Evolutionary conservation across 108 stramenopile genomes (phyloP).

Genomic region (Skeletonema menzelii): DNA sequence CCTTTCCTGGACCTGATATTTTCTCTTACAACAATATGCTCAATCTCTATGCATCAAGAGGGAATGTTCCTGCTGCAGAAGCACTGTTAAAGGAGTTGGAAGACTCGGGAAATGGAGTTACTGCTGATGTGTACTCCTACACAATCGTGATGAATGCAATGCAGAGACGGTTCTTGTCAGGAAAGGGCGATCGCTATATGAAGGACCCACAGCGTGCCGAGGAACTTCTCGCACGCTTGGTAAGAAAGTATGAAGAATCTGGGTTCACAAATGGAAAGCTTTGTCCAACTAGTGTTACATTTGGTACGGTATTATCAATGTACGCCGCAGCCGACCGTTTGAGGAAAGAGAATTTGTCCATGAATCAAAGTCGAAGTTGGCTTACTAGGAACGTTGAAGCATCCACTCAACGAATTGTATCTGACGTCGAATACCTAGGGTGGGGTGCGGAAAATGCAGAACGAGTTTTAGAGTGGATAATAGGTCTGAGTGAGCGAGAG

Average conservation of each 20-base stretch:
- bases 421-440: slow-evolving; percentile 14
- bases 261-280: slow-evolving; percentile 13
- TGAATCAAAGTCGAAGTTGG: slow-evolving; percentile 23
- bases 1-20: slow-evolving; percentile 32
- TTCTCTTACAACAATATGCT: slow-evolving; percentile 55
- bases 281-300: slow-evolving; percentile 34
- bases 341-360: neutral
- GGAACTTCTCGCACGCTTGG: slow-evolving; percentile 23
- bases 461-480: slow-evolving; percentile 47
- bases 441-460: slow-evolving; percentile 49
- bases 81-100: slow-evolving; percentile 29
- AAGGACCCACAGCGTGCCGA: slow-evolving; percentile 37
- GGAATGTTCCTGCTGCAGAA: slow-evolving; percentile 37
- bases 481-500: slow-evolving; percentile 31
- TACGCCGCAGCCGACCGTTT: slow-evolving; percentile 36
- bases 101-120: neutral
- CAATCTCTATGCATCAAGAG: slow-evolving; percentile 48
- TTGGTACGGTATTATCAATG: slow-evolving; percentile 35
- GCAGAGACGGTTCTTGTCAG: slow-evolving; percentile 32
- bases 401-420: neutral
- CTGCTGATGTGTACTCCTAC: slow-evolving; percentile 37
- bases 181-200: slow-evolving; percentile 13
- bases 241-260: slow-evolving; percentile 24
- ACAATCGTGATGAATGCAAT: slow-evolving; percentile 42
- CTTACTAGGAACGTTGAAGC: neutral